Conservation (phyloP, 1,139 yeast species). For the Pichia sp. region DNA sequence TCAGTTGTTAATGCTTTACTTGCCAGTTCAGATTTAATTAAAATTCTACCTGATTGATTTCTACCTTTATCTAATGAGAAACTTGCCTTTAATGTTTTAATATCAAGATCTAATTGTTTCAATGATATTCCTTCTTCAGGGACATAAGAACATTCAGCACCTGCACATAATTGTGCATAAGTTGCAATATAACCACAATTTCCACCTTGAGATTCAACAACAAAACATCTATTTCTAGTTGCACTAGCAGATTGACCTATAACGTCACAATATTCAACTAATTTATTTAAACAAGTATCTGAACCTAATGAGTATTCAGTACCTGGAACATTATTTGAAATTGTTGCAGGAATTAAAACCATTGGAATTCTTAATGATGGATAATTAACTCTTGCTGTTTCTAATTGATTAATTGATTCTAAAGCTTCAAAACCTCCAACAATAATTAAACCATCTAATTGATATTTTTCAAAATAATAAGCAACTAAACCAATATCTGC, state of each 20-base stretch:
- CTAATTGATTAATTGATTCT: slow-evolving; percentile 60
- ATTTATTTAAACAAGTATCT: slow-evolving; percentile 71
- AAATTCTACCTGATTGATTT: slow-evolving; percentile 71
- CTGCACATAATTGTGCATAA: slow-evolving; percentile 60
- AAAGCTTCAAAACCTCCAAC: slow-evolving; percentile 84
- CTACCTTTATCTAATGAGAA: slow-evolving; percentile 56
- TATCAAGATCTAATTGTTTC: slow-evolving; percentile 55
- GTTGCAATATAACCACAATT: slow-evolving; percentile 76
- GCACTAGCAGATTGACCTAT: slow-evolving; percentile 77
- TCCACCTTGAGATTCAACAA: slow-evolving; percentile 85
- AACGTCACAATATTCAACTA: slow-evolving; percentile 73
- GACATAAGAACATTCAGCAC: slow-evolving; percentile 70
- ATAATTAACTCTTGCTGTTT: slow-evolving; percentile 53
- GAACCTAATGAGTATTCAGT: slow-evolving; percentile 75
- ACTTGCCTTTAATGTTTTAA: slow-evolving; percentile 47
- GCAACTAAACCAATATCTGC: slow-evolving; percentile 70
- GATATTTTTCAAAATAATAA: slow-evolving; percentile 65
- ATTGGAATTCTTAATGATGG: slow-evolving; percentile 75
- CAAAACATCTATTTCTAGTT: slow-evolving; percentile 69
- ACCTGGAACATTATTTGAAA: slow-evolving; percentile 80
- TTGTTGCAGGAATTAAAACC: slow-evolving; percentile 77
- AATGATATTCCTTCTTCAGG: slow-evolving; percentile 65
- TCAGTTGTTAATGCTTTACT: slow-evolving; percentile 77
- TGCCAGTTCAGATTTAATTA: slow-evolving; percentile 82
- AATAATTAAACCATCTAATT: slow-evolving; percentile 65